Evolutionary conservation across 352 stramenopile species (phyloP).

Genomic region (Ochromonadaceae sp.): DNA sequence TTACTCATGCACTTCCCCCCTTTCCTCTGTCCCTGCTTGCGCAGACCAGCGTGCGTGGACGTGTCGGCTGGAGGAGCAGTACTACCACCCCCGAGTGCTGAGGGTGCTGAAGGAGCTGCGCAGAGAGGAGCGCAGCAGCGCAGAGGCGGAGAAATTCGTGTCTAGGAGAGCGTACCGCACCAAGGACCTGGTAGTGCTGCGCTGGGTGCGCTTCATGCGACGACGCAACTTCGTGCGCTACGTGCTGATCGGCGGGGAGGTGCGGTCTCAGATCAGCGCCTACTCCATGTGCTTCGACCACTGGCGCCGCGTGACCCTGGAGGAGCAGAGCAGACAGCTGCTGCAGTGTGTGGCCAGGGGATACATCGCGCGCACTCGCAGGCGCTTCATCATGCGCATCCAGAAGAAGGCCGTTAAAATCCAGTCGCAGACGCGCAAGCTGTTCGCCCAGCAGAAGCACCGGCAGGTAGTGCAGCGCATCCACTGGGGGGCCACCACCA

Average conservation of each 20-base stretch:
- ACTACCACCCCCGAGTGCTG: conserved; percentile 5
- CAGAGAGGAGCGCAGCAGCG: neutral
- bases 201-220: neutral
- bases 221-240: neutral
- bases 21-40: too few relatives aligned
- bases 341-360: neutral
- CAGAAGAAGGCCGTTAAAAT: neutral
- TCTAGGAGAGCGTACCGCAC: neutral
- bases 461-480: neutral
- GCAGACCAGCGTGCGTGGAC: neutral
- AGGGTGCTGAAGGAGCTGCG: neutral
- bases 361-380: neutral
- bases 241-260: neutral
- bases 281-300: neutral
- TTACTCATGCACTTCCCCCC: too few relatives aligned
- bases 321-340: neutral
- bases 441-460: neutral
- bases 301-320: neutral
- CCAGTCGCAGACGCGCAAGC: neutral
- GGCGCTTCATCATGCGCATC: neutral
- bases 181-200: neutral
- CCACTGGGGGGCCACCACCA: neutral
- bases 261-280: neutral
- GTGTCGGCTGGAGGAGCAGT: conserved; percentile 1
- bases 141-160: neutral